These are phyloP conservation scores for Carex pumila DNA, from an alignment of 176 grass and related monocot species.

Conservation along the genomic window DNA sequence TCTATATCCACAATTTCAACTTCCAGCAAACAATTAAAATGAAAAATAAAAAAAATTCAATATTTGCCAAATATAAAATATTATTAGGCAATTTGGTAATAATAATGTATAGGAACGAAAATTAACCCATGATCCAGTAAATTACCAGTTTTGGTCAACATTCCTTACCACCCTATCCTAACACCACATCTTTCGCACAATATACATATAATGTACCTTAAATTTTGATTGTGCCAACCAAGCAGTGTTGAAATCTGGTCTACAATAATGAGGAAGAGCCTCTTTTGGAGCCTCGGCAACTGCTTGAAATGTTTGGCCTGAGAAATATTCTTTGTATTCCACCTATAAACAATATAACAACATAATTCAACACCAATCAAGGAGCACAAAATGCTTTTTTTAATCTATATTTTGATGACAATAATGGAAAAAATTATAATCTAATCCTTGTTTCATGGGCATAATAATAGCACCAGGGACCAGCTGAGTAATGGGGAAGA, in stretches of 20 bases:
- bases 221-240: conserved; percentile 68
- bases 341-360: conserved; percentile 44
- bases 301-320: conserved; percentile 79
- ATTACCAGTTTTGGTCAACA: neutral
- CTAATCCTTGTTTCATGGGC: neutral
- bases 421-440: neutral
- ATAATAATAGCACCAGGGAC: neutral
- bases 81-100: neutral
- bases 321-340: conserved; percentile 94
- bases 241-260: conserved; percentile 70
- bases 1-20: neutral
- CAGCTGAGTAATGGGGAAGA: neutral
- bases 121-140: neutral
- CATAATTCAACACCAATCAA: conserved; percentile 5
- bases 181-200: neutral
- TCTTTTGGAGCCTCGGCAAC: conserved; percentile 84
- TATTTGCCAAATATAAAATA: neutral
- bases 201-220: conserved; percentile 46
- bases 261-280: conserved; percentile 70
- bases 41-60: neutral
- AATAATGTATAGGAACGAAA: neutral
- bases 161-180: neutral
- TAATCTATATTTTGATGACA: neutral
- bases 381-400: neutral
- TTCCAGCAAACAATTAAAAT: neutral